A percentile compares a stretch with the other conserved stretches of the same genome.
phyloP scores from a whole-genome alignment of 208 protist species.

The Trichomonas vaginalis region DNA sequence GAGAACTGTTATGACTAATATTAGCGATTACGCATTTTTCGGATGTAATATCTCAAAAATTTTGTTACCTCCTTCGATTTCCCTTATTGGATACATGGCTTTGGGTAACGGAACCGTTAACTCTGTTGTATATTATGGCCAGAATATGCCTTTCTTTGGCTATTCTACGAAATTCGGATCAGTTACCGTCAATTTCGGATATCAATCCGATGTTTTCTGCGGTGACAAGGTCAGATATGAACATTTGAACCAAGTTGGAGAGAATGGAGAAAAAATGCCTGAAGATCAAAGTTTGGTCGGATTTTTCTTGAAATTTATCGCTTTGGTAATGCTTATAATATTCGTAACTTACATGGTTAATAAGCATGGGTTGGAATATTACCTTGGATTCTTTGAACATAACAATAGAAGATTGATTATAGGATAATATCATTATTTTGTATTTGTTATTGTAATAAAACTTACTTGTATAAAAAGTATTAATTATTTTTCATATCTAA shows the following conservation, averaged over 20 bases:
- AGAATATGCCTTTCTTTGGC: neutral
- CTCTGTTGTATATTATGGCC: neutral
- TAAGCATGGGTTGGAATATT: too few species aligned
- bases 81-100: neutral
- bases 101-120: neutral
- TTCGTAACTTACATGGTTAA: too few species aligned
- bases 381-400: too few species aligned
- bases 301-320: too few species aligned
- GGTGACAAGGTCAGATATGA: neutral
- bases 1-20: neutral
- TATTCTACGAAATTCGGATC: neutral
- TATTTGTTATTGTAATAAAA: too few species aligned
- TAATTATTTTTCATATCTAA: too few species aligned
- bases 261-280: neutral
- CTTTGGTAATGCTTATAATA: too few species aligned
- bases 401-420: too few species aligned
- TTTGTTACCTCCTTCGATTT: neutral
- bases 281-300: too few species aligned
- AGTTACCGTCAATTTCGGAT: neutral
- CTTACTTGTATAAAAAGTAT: too few species aligned
- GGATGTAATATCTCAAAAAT: neutral
- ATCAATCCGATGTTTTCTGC: neutral
- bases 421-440: too few species aligned
- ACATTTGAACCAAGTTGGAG: neutral
- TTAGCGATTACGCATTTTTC: neutral